Conservation (phyloP, 2,329 filamentous ascomycete species). For the Aspergillus melleus region DNA sequence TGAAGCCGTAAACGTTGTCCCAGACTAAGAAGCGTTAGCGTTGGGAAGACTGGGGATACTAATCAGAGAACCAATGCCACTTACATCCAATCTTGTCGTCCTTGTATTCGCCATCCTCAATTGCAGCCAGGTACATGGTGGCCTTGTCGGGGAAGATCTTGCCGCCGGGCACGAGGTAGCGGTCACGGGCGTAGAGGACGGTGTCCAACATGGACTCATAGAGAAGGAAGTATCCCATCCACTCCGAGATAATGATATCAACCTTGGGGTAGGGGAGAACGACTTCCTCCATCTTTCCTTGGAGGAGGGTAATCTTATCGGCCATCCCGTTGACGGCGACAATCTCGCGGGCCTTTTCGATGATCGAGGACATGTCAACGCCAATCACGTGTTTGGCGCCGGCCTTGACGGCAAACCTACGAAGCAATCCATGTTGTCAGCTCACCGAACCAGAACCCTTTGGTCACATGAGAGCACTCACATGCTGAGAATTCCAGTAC, state of each 20-base stretch:
- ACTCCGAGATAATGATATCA: conserved; percentile 99
- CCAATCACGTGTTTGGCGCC: conserved; percentile 98
- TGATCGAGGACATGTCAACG: conserved; percentile 99
- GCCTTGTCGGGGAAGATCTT: conserved; percentile 99
- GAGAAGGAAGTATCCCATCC: conserved; percentile 99
- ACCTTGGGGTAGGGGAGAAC: conserved; percentile 90
- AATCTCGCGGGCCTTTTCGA: conserved; percentile 96
- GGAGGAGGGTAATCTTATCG: conserved; percentile 94
- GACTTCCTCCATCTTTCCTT: conserved; percentile 99
- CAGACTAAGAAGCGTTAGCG: conserved; percentile 67
- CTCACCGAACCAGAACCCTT: conserved; percentile 4
- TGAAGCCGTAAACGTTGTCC: conserved; percentile 98
- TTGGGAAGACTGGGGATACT: background rate
- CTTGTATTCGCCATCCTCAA: conserved; percentile 99
- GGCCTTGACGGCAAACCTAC: conserved; percentile 92
- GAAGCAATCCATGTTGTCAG: conserved; percentile 16
- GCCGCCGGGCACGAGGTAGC: conserved; percentile 80
- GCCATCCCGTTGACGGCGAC: conserved; percentile 88
- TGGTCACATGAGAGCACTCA: conserved; percentile 45
- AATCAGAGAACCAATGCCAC: conserved; percentile 36
- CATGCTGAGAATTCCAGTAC: conserved; percentile 98
- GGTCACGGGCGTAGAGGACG: conserved; percentile 92
- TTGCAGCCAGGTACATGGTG: conserved; percentile 93
- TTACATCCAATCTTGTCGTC: conserved; percentile 99
- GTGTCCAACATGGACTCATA: conserved; percentile 99